Conservation (phyloP, 2,329 filamentous ascomycete genomes). For the Fusarium burgessii region DNA sequence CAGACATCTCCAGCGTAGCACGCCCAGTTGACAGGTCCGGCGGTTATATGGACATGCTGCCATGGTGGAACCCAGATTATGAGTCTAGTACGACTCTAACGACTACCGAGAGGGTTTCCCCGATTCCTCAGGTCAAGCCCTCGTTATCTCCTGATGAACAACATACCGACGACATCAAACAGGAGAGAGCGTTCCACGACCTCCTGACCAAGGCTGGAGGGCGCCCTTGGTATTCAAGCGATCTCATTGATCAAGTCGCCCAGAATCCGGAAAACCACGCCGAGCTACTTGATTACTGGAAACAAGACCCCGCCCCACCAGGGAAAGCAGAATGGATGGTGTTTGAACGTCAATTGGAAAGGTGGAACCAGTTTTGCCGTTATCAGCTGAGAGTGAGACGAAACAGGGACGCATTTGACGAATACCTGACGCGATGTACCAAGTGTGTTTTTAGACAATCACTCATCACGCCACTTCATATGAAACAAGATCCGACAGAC, state of each 20-base stretch:
- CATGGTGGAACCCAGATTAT: constrained; percentile 16
- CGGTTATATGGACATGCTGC: constrained; percentile 26
- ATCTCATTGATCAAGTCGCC: constrained; percentile 26
- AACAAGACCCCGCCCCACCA: constrained; percentile 1
- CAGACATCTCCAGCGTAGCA: constrained; percentile 28
- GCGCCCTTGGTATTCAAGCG: constrained; percentile 38
- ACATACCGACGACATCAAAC: constrained; percentile 4
- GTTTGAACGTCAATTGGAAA: constrained; percentile 34
- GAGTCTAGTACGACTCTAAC: constrained; percentile 13
- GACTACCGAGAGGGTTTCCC: constrained; percentile 1
- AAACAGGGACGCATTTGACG: constrained; percentile 6
- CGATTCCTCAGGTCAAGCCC: background rate
- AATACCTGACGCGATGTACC: constrained; percentile 20
- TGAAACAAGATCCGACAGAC: constrained; percentile 42
- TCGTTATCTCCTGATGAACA: constrained; percentile 12
- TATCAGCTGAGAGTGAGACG: constrained; percentile 35
- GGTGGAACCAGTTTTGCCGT: constrained; percentile 35
- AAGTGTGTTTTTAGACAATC: constrained; percentile 22
- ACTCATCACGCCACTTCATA: constrained; percentile 6
- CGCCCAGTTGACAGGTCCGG: constrained; percentile 23
- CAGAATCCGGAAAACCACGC: constrained; percentile 9
- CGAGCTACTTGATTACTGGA: constrained; percentile 35
- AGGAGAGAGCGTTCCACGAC: constrained; percentile 23
- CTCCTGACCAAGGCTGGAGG: constrained; percentile 33
- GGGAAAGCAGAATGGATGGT: constrained; percentile 27